Evolutionary conservation across 169 alveolate genomes (phyloP).

Genomic region (Haemoproteus tartakovskyi): DNA sequence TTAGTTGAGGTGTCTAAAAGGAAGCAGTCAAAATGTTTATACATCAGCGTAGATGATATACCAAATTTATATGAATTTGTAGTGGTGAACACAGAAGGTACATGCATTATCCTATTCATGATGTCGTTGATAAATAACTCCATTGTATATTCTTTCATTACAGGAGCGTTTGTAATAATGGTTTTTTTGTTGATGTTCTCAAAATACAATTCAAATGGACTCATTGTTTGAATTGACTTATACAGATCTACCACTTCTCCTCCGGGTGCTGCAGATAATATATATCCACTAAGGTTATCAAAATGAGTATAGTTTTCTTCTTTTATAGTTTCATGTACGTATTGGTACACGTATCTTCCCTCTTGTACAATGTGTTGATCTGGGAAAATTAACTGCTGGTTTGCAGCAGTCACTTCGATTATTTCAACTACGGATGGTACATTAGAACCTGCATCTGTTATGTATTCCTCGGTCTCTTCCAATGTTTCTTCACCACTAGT

Average conservation of each 20-base stretch:
- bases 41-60: constrained; percentile 1
- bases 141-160: constrained; percentile 28
- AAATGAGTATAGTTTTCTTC: not conserved
- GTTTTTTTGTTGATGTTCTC: constrained; percentile 20
- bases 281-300: constrained; percentile 2
- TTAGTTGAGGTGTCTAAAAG: constrained; percentile 19
- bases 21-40: constrained; percentile 18
- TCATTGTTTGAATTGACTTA: constrained; percentile 4
- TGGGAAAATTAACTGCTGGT: no score
- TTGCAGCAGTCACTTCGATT: no score
- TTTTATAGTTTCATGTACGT: not conserved
- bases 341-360: not conserved
- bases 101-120: constrained; percentile 42
- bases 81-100: constrained; percentile 30
- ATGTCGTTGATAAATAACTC: constrained; percentile 29
- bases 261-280: constrained; percentile 16
- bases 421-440: no score
- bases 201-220: no score
- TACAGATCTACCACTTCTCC: constrained; percentile 13
- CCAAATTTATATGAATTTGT: constrained; percentile 27
- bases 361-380: no score
- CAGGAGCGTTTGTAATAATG: constrained; percentile 21
- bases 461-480: no score
- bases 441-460: no score
- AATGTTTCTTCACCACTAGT: no score